Base-by-base conservation (phyloP, 2,329 filamentous ascomycete genomes). In the Boeremia exigua region DNA sequence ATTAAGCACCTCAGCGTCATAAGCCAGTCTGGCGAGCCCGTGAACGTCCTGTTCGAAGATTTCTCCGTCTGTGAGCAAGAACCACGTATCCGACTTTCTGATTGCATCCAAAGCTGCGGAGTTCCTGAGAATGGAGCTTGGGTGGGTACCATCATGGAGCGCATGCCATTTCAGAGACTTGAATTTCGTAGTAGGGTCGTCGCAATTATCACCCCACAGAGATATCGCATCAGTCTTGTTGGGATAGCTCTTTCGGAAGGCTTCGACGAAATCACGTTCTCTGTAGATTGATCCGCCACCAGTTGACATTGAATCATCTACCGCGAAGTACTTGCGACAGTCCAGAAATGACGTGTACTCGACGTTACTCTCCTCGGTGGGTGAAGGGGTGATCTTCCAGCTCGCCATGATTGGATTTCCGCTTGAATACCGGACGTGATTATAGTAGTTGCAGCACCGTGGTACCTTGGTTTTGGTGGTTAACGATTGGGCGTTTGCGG, bases 271-370 rank as follows among this genome's bases (percentile, higher is more conserved):
- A 10, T 40, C 51, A 7, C 58, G 55, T 30, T 69, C 59, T 47
- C 51, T 45, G n/a, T 44, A 40, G 2, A 62, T 44, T 17, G 72
- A 63, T 5, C 54, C 40, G 12, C 62, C 58, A 4, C 43, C 38
- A 9, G 68, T 72, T 9, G 69, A 72, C 1, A 69, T 69, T 2
- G 69, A 74, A 12, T 71, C 67, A 47, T 74, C 71, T 19, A 72
- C 67, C 19, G 72, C 72, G 45, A 72, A 73, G 56, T 70, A 72
- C 40, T 69, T 70, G 37, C 63, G 63, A 15, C 64, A 55, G 17
- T 51, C 38, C 1, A 62, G 30, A 19, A 64, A 61, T 8, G 58
- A 19, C 2, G 54, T 58, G 25, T 59, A 51, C 49, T 66, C 53
- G 23, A 61, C 36, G 2, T 40, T 34, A 17, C n/a, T 28, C 6